Evolutionary conservation across 495 filamentous ascomycete species (phyloP).

Genomic region (Penicillium riverlandense): DNA sequence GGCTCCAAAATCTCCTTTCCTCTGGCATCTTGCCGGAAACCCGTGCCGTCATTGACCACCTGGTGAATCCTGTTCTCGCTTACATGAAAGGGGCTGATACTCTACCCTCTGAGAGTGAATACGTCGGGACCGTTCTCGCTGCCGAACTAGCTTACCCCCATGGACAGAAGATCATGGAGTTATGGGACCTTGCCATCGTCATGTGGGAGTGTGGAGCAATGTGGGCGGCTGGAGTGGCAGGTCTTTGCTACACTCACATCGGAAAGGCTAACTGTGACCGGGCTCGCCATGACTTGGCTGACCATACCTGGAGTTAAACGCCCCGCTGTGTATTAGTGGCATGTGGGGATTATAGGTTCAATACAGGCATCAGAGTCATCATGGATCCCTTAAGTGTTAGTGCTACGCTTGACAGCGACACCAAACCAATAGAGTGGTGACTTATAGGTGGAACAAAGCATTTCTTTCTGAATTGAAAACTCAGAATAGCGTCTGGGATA

Average conservation of each 20-base stretch:
- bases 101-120: slow-evolving; percentile 5
- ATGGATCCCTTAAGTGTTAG: no score
- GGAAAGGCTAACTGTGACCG: slow-evolving; percentile 7
- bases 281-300: slow-evolving; percentile 6
- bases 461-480: no score
- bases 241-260: slow-evolving; percentile 6
- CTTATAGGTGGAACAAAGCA: no score
- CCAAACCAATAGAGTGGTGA: no score
- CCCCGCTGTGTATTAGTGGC: no score
- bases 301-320: slow-evolving; percentile 7
- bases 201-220: slow-evolving; percentile 9
- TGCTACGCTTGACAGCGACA: no score
- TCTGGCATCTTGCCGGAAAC: slow-evolving; percentile 1
- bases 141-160: slow-evolving; percentile 6
- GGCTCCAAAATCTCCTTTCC: slow-evolving; percentile 1
- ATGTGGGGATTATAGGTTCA: background rate
- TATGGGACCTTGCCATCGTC: slow-evolving; percentile 7
- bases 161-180: slow-evolving; percentile 4
- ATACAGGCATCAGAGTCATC: no score
- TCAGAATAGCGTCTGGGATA: no score
- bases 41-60: slow-evolving; percentile 3
- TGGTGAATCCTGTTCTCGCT: slow-evolving; percentile 4
- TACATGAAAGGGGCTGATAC: slow-evolving; percentile 5
- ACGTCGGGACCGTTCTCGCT: slow-evolving; percentile 3
- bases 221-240: slow-evolving; percentile 7